Percentiles rank a stretch among this genome's conserved stretches.
Evolutionary conservation across 2,329 filamentous ascomycete genomes (phyloP).

Genomic region (Phaeosphaeria sp.): DNA sequence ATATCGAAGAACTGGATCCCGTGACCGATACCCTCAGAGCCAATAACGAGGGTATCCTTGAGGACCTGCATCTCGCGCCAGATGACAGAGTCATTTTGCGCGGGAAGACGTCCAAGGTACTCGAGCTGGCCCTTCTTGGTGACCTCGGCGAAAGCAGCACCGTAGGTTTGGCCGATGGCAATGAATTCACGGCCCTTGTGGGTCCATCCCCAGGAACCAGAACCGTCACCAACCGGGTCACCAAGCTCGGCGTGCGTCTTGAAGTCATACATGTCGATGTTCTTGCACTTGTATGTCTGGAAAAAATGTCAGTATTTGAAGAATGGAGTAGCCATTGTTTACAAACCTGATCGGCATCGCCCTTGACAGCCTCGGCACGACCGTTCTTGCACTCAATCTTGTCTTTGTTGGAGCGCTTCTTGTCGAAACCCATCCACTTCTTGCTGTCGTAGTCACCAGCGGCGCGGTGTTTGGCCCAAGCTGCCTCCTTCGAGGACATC

Average conservation of each 20-base stretch:
- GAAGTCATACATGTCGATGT: conserved; percentile 64
- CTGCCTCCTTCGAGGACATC: conserved; percentile 45
- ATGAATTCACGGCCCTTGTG: conserved; percentile 61
- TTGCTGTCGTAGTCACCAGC: conserved; percentile 41
- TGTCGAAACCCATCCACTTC: conserved; percentile 39
- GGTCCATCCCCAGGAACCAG: conserved; percentile 61
- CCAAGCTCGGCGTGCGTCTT: conserved; percentile 62
- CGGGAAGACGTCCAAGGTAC: conserved; percentile 62
- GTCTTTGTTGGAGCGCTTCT: conserved; percentile 35
- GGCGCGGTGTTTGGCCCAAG: conserved; percentile 40
- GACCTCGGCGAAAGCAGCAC: conserved; percentile 62
- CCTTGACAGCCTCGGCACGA: conserved; percentile 44
- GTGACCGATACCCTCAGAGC: conserved; percentile 53
- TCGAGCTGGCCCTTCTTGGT: conserved; percentile 56
- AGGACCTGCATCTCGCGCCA: conserved; percentile 61
- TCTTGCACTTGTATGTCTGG: conserved; percentile 49
- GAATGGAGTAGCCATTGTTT: neutral
- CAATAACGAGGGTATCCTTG: conserved; percentile 51
- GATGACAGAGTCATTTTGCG: conserved; percentile 52
- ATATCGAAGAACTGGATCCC: conserved; percentile 68
- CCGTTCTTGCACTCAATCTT: conserved; percentile 44
- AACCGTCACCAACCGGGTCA: conserved; percentile 50
- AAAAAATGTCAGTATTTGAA: neutral
- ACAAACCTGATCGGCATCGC: conserved; percentile 41
- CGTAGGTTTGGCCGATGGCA: conserved; percentile 62